Evolutionary conservation across 1,139 yeast species (phyloP).

Genomic region (Kodamaea derodonti): DNA sequence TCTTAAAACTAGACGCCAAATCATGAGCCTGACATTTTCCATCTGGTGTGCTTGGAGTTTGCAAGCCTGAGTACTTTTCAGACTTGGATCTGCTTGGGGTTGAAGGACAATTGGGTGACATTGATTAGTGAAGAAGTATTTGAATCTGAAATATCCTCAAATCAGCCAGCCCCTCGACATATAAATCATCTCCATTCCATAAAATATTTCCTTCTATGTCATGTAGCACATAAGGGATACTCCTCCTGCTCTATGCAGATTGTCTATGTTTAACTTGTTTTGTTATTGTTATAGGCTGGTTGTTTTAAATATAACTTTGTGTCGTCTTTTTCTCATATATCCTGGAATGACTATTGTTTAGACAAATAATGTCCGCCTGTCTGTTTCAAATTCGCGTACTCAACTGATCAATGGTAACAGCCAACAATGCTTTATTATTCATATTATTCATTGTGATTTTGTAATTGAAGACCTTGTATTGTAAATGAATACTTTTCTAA

Average conservation of each 20-base stretch:
- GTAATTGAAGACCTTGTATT: too few relatives aligned
- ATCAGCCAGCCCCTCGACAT: not conserved
- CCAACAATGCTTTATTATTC: too few relatives aligned
- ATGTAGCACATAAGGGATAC: not conserved
- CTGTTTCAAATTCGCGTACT: too few relatives aligned
- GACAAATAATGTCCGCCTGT: too few relatives aligned
- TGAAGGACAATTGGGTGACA: slow-evolving; percentile 3
- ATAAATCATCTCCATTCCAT: not conserved
- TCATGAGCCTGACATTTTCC: not conserved
- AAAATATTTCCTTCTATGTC: not conserved
- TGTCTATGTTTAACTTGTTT: not conserved
- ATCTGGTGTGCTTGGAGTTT: slow-evolving; percentile 3
- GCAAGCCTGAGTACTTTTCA: not conserved
- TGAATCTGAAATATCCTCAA: not conserved
- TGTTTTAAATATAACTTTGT: too few relatives aligned
- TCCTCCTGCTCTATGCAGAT: not conserved
- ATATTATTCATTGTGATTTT: too few relatives aligned
- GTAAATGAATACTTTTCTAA: too few relatives aligned
- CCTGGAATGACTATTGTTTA: too few relatives aligned
- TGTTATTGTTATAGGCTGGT: not conserved
- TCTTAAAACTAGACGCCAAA: slow-evolving; percentile 9
- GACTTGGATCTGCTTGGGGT: not conserved
- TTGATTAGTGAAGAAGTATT: not conserved
- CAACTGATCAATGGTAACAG: too few relatives aligned
- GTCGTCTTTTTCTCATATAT: not conserved